These are phyloP conservation scores for Rhodosporidiobolus sp. DNA, from an alignment of 768 basidiomycete species.

Conservation along the genomic window DNA sequence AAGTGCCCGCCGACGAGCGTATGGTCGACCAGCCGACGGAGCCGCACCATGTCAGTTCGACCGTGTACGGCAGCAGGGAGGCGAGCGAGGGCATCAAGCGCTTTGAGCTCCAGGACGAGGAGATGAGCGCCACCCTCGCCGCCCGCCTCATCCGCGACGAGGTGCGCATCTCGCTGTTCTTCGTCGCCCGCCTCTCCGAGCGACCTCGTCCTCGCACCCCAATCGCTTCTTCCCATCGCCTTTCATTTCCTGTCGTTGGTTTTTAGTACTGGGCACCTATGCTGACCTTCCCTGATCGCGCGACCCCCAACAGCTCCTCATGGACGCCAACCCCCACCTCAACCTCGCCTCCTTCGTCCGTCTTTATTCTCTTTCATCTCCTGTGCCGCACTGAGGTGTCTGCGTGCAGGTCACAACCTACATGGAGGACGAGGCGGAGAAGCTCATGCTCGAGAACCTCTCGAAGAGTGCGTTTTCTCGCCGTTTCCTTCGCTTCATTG, in stretches of 20 bases:
- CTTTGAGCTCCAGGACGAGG: constrained; percentile 38
- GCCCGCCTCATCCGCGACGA: constrained; percentile 24
- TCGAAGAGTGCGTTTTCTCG: constrained; percentile 6
- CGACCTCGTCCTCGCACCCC: no score
- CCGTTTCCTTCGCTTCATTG: not conserved
- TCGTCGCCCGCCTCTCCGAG: not conserved
- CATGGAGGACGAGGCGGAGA: constrained; percentile 42
- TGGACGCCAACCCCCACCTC: constrained; percentile 39
- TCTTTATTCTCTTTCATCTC: not conserved
- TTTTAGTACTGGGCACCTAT: no score
- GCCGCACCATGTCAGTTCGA: constrained; percentile 16
- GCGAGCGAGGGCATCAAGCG: constrained; percentile 26
- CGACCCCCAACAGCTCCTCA: constrained; percentile 29
- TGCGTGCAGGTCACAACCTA: constrained; percentile 31
- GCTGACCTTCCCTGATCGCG: no score
- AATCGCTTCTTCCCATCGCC: no score
- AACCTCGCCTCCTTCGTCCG: not conserved
- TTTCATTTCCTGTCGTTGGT: no score
- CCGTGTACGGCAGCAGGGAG: constrained; percentile 33
- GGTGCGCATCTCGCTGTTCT: not conserved
- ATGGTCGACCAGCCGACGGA: not conserved
- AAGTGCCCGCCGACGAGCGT: constrained; percentile 15
- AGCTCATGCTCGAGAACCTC: constrained; percentile 43
- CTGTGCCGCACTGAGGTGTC: not conserved
- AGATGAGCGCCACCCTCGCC: constrained; percentile 30